A percentile compares a stretch with the other conserved stretches of the same genome.
These are phyloP conservation scores for Fusarium papillatum DNA, from an alignment of 2,329 filamentous ascomycete species.

Conservation along the genomic window DNA sequence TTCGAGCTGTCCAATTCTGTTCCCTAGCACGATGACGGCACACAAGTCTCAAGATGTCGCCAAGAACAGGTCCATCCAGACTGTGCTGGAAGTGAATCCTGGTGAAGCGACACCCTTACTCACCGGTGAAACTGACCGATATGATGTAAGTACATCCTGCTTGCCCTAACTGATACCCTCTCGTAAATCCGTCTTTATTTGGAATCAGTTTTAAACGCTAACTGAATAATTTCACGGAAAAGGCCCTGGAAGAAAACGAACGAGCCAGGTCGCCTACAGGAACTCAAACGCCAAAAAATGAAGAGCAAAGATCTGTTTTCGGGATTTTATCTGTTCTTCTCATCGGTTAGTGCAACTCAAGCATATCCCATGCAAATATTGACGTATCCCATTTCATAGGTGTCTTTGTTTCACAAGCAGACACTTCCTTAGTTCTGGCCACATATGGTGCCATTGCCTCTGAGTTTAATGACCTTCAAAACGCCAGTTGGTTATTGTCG, in stretches of 20 bases:
- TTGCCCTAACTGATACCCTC: not conserved
- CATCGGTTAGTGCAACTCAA: not conserved
- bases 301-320: not conserved
- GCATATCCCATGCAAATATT: not conserved
- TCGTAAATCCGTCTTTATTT: not conserved
- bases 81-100: not conserved
- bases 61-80: not conserved
- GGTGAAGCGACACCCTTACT: not conserved
- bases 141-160: not conserved
- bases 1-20: not conserved
- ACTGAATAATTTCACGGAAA: not conserved
- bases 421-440: not conserved
- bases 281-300: not conserved
- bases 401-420: not conserved
- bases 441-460: not conserved
- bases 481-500: not conserved
- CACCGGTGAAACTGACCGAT: not conserved
- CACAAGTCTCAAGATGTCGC: not conserved
- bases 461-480: not conserved
- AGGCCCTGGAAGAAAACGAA: not conserved
- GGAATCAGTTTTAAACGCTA: not conserved
- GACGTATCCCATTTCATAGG: not conserved
- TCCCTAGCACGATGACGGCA: not conserved
- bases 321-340: not conserved
- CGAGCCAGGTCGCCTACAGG: not conserved